These are phyloP conservation scores for Chaetomiaceae sp. DNA, from an alignment of 2,329 filamentous ascomycete species.

Conservation along the genomic window DNA sequence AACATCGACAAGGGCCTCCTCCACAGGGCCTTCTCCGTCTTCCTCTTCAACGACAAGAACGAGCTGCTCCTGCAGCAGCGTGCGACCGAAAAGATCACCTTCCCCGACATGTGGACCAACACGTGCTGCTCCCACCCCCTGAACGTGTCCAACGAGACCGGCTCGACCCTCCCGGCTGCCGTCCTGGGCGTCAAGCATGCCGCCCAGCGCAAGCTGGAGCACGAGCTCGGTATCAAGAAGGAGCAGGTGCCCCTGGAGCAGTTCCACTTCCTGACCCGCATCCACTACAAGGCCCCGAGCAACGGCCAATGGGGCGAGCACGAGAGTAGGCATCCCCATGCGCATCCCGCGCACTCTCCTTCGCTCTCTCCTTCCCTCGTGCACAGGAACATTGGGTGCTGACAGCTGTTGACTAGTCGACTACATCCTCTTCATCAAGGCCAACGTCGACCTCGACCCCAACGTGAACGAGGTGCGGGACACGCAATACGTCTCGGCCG, in stretches of 20 bases:
- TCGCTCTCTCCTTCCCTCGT: too few relatives aligned
- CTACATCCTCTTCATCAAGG: conserved; percentile 98
- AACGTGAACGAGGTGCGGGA: conserved; percentile 89
- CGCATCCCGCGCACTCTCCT: neutral
- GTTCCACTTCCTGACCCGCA: conserved; percentile 90
- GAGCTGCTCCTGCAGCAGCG: conserved; percentile 92
- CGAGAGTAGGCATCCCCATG: conserved; percentile 65
- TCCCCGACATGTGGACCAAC: conserved; percentile 99
- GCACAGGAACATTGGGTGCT: conserved; percentile 10
- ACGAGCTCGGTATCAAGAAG: conserved; percentile 88
- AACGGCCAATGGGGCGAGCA: conserved; percentile 99
- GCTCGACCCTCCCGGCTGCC: conserved; percentile 72
- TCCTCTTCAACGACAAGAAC: conserved; percentile 93
- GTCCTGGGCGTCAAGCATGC: conserved; percentile 85
- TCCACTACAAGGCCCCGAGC: conserved; percentile 96
- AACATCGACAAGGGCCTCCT: conserved; percentile 96
- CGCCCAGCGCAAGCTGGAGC: conserved; percentile 86
- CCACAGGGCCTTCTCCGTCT: conserved; percentile 95
- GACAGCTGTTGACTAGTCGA: conserved; percentile 58
- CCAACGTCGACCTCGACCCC: conserved; percentile 74
- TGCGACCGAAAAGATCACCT: conserved; percentile 95
- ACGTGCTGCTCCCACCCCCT: conserved; percentile 98
- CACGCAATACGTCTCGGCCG: conserved; percentile 75
- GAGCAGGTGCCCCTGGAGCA: conserved; percentile 86
- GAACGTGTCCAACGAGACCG: conserved; percentile 86